phyloP scores from a whole-genome alignment of 306 rosid species.

The Prunus kanzakura region DNA sequence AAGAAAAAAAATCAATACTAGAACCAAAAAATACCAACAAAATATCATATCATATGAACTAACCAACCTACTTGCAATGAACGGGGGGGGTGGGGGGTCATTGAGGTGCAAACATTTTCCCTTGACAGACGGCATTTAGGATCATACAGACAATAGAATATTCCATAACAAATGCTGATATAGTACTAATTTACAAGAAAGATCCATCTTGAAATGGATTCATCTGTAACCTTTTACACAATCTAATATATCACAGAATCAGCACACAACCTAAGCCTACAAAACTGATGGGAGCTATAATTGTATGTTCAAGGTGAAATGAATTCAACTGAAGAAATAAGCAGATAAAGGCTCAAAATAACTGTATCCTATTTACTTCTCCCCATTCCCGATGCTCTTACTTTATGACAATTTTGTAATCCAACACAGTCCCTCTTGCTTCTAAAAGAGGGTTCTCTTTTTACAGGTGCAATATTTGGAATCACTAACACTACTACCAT shows the following conservation, averaged over 20 bases:
- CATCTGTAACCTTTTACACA: not conserved
- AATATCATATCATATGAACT: not conserved
- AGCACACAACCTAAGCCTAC: not conserved
- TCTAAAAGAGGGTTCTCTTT: not conserved
- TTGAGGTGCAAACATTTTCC: not conserved
- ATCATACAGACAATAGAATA: not conserved
- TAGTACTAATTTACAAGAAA: not conserved
- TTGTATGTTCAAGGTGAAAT: not conserved
- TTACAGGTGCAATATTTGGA: not conserved
- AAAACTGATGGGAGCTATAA: not conserved
- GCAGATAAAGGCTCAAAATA: not conserved
- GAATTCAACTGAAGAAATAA: not conserved
- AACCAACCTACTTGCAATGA: not conserved
- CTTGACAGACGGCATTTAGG: not conserved
- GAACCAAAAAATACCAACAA: not conserved
- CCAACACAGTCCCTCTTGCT: not conserved
- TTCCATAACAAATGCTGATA: not conserved
- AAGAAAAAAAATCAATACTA: not conserved
- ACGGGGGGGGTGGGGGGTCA: not conserved
- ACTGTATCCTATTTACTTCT: not conserved
- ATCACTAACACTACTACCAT: not conserved
- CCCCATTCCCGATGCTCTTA: not conserved
- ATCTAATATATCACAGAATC: not conserved
- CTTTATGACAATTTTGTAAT: not conserved
- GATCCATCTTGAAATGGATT: not conserved